Evolutionary conservation across 768 basidiomycete genomes (phyloP).

Genomic region (Mrakia hoshinonis): DNA sequence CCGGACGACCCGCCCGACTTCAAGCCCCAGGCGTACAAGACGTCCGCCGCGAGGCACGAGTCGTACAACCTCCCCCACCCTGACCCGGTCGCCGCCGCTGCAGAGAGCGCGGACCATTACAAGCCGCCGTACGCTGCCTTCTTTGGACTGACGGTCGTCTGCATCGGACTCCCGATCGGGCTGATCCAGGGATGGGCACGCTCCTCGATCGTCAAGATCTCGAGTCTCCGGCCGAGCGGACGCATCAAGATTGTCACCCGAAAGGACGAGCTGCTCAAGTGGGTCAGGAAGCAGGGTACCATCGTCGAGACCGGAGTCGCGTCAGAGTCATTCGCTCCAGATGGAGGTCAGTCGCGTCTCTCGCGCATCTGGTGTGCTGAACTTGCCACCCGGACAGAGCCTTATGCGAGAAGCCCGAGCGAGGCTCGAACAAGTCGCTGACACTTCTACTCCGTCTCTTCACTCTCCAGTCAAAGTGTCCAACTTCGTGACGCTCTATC

Average conservation of each 20-base stretch:
- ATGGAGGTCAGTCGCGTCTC: background rate
- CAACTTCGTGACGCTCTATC: background rate
- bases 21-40: background rate
- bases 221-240: background rate
- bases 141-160: background rate
- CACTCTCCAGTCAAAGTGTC: background rate
- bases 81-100: background rate
- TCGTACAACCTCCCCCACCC: background rate
- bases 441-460: background rate
- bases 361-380: background rate
- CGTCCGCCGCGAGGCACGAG: background rate
- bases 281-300: background rate
- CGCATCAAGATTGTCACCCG: background rate
- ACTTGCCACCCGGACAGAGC: background rate
- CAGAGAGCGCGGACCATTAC: background rate
- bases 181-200: constrained; percentile 1
- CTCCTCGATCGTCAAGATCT: background rate
- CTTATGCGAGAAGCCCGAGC: background rate
- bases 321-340: background rate
- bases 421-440: background rate
- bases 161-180: background rate
- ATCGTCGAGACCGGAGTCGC: background rate
- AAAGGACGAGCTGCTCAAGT: constrained; percentile 5
- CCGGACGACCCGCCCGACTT: background rate
- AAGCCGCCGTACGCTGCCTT: background rate